A percentile compares a stretch with the other conserved stretches of the same genome.
Conservation (phyloP, 768 basidiomycete genomes). For the Pholiota conissans region DNA sequence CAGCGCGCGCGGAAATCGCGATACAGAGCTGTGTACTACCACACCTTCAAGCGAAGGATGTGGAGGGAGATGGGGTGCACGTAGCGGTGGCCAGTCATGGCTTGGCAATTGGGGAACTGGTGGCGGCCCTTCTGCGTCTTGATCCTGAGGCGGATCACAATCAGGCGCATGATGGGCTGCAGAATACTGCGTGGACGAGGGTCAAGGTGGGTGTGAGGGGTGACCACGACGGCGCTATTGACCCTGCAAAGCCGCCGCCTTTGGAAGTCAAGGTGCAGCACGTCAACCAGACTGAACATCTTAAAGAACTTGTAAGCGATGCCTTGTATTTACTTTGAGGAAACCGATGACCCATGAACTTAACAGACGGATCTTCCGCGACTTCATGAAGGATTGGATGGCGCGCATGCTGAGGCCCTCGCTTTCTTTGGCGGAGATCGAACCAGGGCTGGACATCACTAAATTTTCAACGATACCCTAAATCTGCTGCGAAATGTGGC, state of each 20-base stretch:
- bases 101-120: conserved; percentile 62
- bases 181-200: conserved; percentile 78
- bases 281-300: conserved; percentile 36
- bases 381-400: conserved; percentile 21
- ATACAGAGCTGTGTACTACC: conserved; percentile 57
- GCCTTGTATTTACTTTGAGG: background rate
- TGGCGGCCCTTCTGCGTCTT: conserved; percentile 52
- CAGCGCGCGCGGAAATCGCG: conserved; percentile 48
- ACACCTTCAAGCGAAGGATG: conserved; percentile 37
- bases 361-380: conserved; percentile 16
- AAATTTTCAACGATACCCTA: no score
- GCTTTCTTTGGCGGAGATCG: conserved; percentile 36
- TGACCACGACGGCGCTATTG: conserved; percentile 20
- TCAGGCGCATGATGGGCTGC: conserved; percentile 43
- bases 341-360: background rate
- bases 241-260: conserved; percentile 26
- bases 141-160: conserved; percentile 46
- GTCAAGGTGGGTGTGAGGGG: conserved; percentile 40
- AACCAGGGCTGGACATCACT: background rate
- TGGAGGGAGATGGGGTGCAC: conserved; percentile 37
- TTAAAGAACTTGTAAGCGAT: conserved; percentile 26
- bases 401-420: conserved; percentile 27
- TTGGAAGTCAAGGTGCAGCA: conserved; percentile 35
- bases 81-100: conserved; percentile 77
- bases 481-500: no score